Conservation (phyloP, 352 stramenopile genomes). For the Phytophthora pseudosyringae region DNA sequence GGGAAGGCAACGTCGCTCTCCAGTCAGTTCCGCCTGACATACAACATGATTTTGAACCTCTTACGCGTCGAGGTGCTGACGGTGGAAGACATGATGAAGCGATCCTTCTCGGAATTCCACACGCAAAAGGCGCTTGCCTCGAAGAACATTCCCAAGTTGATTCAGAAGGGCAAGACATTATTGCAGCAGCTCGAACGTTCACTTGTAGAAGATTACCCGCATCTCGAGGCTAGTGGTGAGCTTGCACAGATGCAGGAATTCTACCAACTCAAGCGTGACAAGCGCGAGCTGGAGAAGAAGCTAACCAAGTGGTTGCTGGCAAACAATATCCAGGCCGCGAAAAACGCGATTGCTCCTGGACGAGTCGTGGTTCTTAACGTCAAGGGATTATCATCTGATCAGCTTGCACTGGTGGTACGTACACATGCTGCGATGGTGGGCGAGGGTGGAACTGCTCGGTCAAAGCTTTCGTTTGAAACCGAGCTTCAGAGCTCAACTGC, state of each 20-base stretch:
- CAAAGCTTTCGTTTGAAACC: slow-evolving; percentile 57
- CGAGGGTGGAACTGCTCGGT: slow-evolving; percentile 35
- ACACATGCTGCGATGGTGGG: slow-evolving; percentile 43
- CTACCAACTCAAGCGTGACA: slow-evolving; percentile 75
- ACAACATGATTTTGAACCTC: slow-evolving; percentile 98
- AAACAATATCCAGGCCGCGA: slow-evolving; percentile 69
- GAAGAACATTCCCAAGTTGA: slow-evolving; percentile 80
- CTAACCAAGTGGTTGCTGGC: slow-evolving; percentile 76
- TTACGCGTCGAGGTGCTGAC: slow-evolving; percentile 91
- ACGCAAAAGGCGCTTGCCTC: slow-evolving; percentile 89
- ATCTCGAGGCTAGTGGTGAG: slow-evolving; percentile 64
- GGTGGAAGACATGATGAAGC: slow-evolving; percentile 97
- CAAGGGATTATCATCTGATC: slow-evolving; percentile 64
- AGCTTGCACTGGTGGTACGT: slow-evolving; percentile 68
- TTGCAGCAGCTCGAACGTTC: slow-evolving; percentile 55
- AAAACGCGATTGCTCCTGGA: slow-evolving; percentile 66
- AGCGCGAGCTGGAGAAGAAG: slow-evolving; percentile 72
- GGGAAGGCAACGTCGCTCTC: slow-evolving; percentile 95
- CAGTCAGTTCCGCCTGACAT: slow-evolving; percentile 98
- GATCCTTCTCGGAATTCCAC: slow-evolving; percentile 97
- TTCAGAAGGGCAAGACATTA: slow-evolving; percentile 65
- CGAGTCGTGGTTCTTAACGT: slow-evolving; percentile 70
- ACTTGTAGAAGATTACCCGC: slow-evolving; percentile 66
- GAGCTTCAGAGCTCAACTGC: slow-evolving; percentile 27
- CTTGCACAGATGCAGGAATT: slow-evolving; percentile 68